Percentiles rank a stretch among this genome's conserved stretches.
These are phyloP conservation scores for Verbena officinalis DNA, from an alignment of 257 asterid species.

Conservation along the genomic window DNA sequence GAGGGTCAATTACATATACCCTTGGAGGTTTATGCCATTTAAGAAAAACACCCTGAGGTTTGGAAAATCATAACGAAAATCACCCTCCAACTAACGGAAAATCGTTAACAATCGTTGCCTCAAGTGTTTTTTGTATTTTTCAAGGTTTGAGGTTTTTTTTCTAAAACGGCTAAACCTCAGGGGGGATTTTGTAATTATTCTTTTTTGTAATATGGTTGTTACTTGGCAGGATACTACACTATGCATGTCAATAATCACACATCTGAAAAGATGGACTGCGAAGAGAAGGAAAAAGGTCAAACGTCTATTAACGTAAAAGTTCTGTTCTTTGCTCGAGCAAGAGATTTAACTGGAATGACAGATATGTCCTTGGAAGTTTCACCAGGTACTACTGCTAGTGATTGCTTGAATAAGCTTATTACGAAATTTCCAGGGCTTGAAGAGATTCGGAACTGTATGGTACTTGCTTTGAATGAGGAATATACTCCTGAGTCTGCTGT, in stretches of 20 bases:
- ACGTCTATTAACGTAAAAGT: constrained; percentile 58
- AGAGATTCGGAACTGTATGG: constrained; percentile 86
- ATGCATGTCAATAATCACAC: too few species aligned
- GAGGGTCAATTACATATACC: too few species aligned
- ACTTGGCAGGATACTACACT: constrained; percentile 25
- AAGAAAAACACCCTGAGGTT: too few species aligned
- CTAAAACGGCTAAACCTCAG: too few species aligned
- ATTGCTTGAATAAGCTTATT: constrained; percentile 69
- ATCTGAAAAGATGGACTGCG: constrained; percentile 27
- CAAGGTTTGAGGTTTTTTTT: too few species aligned
- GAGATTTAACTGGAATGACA: constrained; percentile 72
- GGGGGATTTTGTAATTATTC: too few species aligned
- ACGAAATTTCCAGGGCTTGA: constrained; percentile 65
- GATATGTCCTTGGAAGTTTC: constrained; percentile 68
- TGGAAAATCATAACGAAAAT: too few species aligned
- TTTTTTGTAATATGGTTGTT: too few species aligned
- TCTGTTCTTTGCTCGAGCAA: constrained; percentile 85
- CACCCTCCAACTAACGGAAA: too few species aligned
- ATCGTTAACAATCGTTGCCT: too few species aligned
- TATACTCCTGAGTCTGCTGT: constrained; percentile 60
- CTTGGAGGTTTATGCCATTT: too few species aligned
- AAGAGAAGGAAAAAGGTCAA: constrained; percentile 33
- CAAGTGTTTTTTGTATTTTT: too few species aligned
- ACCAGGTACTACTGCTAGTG: constrained; percentile 63
- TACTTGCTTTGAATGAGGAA: constrained; percentile 84